Conservation (phyloP, 345 rosid genomes). For the Salix koriyanagi region DNA sequence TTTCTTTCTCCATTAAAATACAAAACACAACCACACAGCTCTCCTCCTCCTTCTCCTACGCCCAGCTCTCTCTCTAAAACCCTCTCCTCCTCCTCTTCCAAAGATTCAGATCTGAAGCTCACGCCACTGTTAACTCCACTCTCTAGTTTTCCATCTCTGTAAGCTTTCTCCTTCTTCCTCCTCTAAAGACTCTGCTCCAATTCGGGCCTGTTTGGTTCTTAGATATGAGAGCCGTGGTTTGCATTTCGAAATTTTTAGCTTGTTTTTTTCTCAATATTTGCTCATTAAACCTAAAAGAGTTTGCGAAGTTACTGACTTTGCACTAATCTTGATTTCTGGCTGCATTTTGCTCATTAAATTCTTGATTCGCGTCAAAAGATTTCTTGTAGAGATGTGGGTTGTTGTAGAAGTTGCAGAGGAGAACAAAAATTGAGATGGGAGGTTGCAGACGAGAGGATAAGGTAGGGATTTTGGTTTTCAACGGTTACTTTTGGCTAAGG, state of each 20-base stretch:
- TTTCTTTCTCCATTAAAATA: background rate
- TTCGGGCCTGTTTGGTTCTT: too few species aligned
- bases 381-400: too few species aligned
- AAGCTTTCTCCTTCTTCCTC: background rate
- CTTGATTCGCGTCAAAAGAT: too few species aligned
- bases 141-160: background rate
- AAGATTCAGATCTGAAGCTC: background rate
- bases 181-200: background rate
- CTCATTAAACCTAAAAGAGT: background rate
- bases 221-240: background rate
- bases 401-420: too few species aligned
- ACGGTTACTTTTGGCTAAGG: too few species aligned
- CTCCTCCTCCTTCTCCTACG: background rate
- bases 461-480: too few species aligned
- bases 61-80: background rate
- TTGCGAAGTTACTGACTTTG: background rate
- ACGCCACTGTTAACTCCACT: background rate
- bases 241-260: background rate
- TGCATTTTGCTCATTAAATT: background rate
- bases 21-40: background rate
- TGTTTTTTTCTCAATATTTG: background rate
- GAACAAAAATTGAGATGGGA: too few species aligned
- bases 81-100: background rate
- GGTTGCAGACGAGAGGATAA: too few species aligned
- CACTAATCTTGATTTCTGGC: background rate